Evolutionary conservation across 345 rosid species (phyloP).

Genomic region (Eutrema yunnanense): DNA sequence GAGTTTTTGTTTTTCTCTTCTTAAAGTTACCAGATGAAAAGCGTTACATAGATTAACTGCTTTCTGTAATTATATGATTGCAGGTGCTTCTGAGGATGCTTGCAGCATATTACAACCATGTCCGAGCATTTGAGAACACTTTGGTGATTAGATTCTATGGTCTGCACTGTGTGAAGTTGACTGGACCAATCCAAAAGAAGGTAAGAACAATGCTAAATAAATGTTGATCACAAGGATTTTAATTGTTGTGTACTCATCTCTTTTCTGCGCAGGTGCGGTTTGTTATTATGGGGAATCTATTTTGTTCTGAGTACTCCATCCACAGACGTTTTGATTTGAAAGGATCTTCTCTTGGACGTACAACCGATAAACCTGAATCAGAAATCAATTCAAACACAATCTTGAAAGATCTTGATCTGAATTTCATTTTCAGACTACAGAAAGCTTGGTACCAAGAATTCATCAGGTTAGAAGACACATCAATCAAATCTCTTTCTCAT

Average conservation of each 20-base stretch:
- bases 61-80: not conserved
- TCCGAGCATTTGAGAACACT: slow-evolving; percentile 77
- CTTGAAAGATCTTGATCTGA: slow-evolving; percentile 84
- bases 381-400: slow-evolving; percentile 74
- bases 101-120: slow-evolving; percentile 81
- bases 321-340: slow-evolving; percentile 88
- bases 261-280: slow-evolving; percentile 59
- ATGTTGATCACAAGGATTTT: not conserved
- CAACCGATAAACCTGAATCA: slow-evolving; percentile 73
- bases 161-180: slow-evolving; percentile 82
- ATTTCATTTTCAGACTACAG: slow-evolving; percentile 74
- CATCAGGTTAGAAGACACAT: slow-evolving; percentile 50
- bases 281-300: slow-evolving; percentile 89
- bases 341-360: slow-evolving; percentile 93
- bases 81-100: slow-evolving; percentile 96
- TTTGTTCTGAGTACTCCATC: slow-evolving; percentile 67
- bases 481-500: not conserved
- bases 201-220: slow-evolving; percentile 26
- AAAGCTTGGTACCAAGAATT: slow-evolving; percentile 86
- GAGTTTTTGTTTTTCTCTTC: slow-evolving; percentile 3
- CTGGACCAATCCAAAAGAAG: slow-evolving; percentile 80
- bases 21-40: not conserved
- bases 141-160: slow-evolving; percentile 75
- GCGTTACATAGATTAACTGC: not conserved
- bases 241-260: slow-evolving; percentile 1